Conservation (phyloP, 305 asterid species). For the Striga hermonthica region DNA sequence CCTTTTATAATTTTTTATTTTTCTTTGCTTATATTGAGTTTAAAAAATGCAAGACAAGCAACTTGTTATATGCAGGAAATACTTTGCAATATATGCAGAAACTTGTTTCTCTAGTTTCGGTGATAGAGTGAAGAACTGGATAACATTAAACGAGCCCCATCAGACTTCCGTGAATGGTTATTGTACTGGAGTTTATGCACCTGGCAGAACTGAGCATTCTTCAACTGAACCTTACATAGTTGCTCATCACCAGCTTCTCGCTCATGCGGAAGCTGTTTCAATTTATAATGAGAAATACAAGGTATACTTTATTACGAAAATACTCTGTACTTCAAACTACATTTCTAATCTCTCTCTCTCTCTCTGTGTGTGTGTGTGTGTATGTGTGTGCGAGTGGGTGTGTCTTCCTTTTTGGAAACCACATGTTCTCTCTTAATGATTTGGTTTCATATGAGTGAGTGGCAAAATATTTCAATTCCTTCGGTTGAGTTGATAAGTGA, state of each 20-base stretch:
- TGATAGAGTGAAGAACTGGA: conserved; percentile 62
- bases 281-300: conserved; percentile 45
- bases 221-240: conserved; percentile 45
- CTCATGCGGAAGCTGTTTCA: conserved; percentile 55
- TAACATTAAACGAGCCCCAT: conserved; percentile 61
- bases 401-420: neutral
- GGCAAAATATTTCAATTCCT: too few relatives aligned
- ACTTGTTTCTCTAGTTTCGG: conserved; percentile 57
- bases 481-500: too few relatives aligned
- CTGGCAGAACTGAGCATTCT: conserved; percentile 47
- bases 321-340: neutral
- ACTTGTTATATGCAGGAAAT: conserved; percentile 51
- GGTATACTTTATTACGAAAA: conserved; percentile 29
- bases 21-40: too few relatives aligned
- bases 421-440: neutral
- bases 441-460: too few relatives aligned
- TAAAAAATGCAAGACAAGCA: too few relatives aligned
- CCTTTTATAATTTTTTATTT: too few relatives aligned
- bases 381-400: too few relatives aligned
- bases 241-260: conserved; percentile 56
- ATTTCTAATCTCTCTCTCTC: neutral
- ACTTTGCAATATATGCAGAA: conserved; percentile 57
- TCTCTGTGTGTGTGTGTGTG: too few relatives aligned
- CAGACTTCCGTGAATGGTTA: conserved; percentile 59
- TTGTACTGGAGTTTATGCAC: conserved; percentile 49